These are phyloP conservation scores for Nepenthes alata DNA, from an alignment of 179 eudicot genomes.

Conservation along the genomic window DNA sequence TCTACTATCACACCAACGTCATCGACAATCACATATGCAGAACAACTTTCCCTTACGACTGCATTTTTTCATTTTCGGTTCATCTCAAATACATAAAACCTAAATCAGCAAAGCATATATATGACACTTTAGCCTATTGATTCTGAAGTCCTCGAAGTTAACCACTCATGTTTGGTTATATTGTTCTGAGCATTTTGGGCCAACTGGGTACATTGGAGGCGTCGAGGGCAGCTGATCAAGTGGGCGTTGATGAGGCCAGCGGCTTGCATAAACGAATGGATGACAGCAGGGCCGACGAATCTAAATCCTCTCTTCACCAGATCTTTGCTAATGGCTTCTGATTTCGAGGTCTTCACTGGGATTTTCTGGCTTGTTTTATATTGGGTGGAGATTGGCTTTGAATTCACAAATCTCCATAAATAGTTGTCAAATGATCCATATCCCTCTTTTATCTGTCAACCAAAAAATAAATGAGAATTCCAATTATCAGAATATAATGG, in stretches of 20 bases:
- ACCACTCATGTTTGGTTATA: too few relatives aligned
- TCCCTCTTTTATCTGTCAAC: slow-evolving; percentile 32
- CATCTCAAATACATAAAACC: too few relatives aligned
- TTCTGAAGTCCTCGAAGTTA: neutral
- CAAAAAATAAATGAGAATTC: neutral
- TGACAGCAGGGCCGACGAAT: slow-evolving; percentile 44
- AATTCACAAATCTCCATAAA: slow-evolving; percentile 51
- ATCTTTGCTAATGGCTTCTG: slow-evolving; percentile 56
- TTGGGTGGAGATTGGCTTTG: slow-evolving; percentile 35
- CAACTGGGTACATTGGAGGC: slow-evolving; percentile 17
- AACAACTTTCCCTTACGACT: too few relatives aligned
- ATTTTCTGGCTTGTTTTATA: slow-evolving; percentile 40
- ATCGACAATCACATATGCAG: too few relatives aligned
- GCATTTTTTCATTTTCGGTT: too few relatives aligned
- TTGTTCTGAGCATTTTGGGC: neutral
- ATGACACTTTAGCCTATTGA: neutral
- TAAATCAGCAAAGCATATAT: too few relatives aligned
- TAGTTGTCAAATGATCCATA: slow-evolving; percentile 53
- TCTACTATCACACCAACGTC: too few relatives aligned
- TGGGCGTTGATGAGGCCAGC: slow-evolving; percentile 61
- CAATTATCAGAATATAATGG: too few relatives aligned
- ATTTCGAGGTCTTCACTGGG: slow-evolving; percentile 57
- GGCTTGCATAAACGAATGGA: slow-evolving; percentile 59
- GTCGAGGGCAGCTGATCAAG: slow-evolving; percentile 40
- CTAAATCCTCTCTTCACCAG: slow-evolving; percentile 50